Conservation (phyloP, 225 moss, liverwort and hornwort species). For the Marchantia polymorpha region DNA sequence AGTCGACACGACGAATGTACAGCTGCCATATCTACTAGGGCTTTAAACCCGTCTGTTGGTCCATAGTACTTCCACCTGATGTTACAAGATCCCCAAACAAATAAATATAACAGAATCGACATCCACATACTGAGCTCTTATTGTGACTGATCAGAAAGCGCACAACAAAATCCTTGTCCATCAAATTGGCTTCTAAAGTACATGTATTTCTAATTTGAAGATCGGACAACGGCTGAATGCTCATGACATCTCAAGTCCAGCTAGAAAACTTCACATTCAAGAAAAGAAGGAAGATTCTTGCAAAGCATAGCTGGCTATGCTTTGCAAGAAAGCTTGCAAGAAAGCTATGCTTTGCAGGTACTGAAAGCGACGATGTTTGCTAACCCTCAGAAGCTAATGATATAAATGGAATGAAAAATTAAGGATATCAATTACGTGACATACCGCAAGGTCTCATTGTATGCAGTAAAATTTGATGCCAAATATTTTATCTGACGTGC, state of each 20-base stretch:
- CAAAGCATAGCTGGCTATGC: neutral
- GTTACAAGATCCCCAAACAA: neutral
- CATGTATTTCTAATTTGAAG: no score
- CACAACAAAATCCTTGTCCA: neutral
- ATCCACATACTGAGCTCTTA: neutral
- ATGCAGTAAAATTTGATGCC: conserved; percentile 70
- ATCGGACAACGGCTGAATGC: no score
- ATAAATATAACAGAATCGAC: neutral
- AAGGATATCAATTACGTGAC: conserved; percentile 3
- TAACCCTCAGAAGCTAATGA: neutral
- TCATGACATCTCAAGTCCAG: neutral
- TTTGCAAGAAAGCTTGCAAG: no score
- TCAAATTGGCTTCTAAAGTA: neutral
- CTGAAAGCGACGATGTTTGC: no score
- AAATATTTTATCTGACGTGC: conserved; percentile 71
- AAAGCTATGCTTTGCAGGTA: no score
- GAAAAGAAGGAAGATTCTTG: neutral
- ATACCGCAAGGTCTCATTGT: conserved; percentile 76
- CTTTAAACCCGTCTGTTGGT: conserved; percentile 71
- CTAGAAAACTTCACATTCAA: neutral
- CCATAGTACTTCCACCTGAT: conserved; percentile 82
- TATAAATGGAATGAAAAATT: neutral
- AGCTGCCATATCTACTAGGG: conserved; percentile 94
- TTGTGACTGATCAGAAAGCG: neutral
- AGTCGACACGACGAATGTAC: conserved; percentile 98